A percentile compares a stretch with the other conserved stretches of the same genome.
phyloP scores from a whole-genome alignment of 106 monocot species.

The Triglochin maritima region DNA sequence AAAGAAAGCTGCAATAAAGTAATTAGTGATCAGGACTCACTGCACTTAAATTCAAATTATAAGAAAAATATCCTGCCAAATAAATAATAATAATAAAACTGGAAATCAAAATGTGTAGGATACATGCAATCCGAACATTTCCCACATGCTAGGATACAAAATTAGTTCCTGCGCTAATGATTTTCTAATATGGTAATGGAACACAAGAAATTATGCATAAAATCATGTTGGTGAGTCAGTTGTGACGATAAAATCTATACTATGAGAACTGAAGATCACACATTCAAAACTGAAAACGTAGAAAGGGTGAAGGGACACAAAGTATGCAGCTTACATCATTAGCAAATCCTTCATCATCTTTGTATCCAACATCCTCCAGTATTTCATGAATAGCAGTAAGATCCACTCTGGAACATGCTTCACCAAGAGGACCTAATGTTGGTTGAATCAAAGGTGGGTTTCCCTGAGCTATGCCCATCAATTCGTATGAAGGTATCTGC shows the following conservation, averaged over 20 bases:
- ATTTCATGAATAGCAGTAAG: constrained; percentile 70
- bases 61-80: not conserved
- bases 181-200: too few species aligned
- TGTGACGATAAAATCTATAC: not conserved
- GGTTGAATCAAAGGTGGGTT: constrained; percentile 25
- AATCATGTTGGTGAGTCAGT: too few species aligned
- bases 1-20: constrained; percentile 60
- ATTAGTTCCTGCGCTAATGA: too few species aligned
- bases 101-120: too few species aligned
- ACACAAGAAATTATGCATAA: too few species aligned
- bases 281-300: not conserved
- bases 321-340: constrained; percentile 43
- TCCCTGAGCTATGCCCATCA: constrained; percentile 50
- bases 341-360: constrained; percentile 74
- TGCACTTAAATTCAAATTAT: too few species aligned
- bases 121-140: too few species aligned
- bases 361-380: constrained; percentile 70
- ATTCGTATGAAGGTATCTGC: constrained; percentile 64
- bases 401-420: constrained; percentile 63
- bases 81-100: too few species aligned
- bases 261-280: too few species aligned
- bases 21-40: too few species aligned
- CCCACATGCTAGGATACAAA: too few species aligned
- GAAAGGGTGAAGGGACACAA: too few species aligned
- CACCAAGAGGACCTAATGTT: constrained; percentile 47